Evolutionary conservation across 345 rosid species (phyloP).

Genomic region (Citrus trifoliata): DNA sequence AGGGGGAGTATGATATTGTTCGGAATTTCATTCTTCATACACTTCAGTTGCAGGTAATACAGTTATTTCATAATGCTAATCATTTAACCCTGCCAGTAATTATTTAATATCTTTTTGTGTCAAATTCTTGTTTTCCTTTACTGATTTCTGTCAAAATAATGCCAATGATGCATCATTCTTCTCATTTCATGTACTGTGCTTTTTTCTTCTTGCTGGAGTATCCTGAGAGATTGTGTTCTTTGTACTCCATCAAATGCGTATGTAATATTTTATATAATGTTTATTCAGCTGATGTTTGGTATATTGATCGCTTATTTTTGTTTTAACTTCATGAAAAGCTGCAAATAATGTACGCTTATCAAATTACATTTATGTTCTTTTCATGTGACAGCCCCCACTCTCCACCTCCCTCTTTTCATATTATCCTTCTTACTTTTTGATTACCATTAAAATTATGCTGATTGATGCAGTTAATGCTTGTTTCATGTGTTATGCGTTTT

Average conservation of each 20-base stretch:
- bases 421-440: too few species aligned
- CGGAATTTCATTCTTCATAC: constrained; percentile 51
- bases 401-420: too few species aligned
- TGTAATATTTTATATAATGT: background rate
- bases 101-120: too few species aligned
- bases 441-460: background rate
- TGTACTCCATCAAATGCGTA: background rate
- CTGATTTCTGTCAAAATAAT: background rate
- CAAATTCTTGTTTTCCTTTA: background rate
- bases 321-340: background rate
- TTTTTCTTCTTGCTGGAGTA: background rate
- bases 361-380: background rate
- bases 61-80: background rate
- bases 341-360: background rate
- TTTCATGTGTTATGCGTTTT: background rate
- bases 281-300: background rate
- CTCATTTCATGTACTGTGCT: background rate
- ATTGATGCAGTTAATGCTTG: background rate
- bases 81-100: too few species aligned
- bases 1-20: constrained; percentile 57
- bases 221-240: background rate
- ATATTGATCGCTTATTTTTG: background rate
- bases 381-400: background rate
- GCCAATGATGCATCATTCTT: background rate
- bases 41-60: constrained; percentile 58